Conservation (phyloP, 306 rosid species). For the Cyamopsis tetragonoloba region DNA sequence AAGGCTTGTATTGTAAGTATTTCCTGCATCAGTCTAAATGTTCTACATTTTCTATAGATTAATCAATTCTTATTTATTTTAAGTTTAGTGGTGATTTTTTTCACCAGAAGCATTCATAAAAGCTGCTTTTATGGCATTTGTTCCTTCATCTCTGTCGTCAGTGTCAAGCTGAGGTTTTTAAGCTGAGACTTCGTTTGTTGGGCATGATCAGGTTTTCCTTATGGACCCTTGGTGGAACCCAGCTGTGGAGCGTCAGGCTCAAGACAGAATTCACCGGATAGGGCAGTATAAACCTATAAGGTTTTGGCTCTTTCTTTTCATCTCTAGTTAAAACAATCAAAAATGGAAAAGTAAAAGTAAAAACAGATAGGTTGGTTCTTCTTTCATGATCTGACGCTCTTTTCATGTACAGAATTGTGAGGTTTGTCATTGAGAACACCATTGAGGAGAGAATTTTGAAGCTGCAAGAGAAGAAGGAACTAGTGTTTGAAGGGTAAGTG, state of each 20-base stretch:
- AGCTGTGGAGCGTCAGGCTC: constrained; percentile 92
- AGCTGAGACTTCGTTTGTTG: neutral
- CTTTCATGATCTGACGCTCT: neutral
- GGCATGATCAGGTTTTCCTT: constrained; percentile 64
- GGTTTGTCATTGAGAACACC: constrained; percentile 81
- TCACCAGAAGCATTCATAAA: neutral
- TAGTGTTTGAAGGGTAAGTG: constrained; percentile 86
- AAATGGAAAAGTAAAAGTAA: neutral
- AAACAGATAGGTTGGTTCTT: neutral
- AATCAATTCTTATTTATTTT: neutral
- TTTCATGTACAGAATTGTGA: constrained; percentile 53
- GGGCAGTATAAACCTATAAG: constrained; percentile 95
- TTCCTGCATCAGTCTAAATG: neutral
- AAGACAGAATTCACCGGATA: constrained; percentile 91
- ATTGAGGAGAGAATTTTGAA: constrained; percentile 93
- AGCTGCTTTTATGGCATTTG: neutral
- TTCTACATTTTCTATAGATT: neutral
- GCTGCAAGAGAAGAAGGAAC: constrained; percentile 88
- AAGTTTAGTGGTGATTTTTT: neutral
- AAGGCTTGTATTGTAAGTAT: neutral
- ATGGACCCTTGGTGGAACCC: constrained; percentile 99
- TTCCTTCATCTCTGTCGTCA: neutral
- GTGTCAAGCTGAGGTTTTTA: neutral
- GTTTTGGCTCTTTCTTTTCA: constrained; percentile 34
- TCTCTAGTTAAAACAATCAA: neutral